Evolutionary conservation across 2,329 filamentous ascomycete genomes (phyloP), one percentile per base, ranked within the genome.

Genomic region (Aspergillus sojae): DNA sequence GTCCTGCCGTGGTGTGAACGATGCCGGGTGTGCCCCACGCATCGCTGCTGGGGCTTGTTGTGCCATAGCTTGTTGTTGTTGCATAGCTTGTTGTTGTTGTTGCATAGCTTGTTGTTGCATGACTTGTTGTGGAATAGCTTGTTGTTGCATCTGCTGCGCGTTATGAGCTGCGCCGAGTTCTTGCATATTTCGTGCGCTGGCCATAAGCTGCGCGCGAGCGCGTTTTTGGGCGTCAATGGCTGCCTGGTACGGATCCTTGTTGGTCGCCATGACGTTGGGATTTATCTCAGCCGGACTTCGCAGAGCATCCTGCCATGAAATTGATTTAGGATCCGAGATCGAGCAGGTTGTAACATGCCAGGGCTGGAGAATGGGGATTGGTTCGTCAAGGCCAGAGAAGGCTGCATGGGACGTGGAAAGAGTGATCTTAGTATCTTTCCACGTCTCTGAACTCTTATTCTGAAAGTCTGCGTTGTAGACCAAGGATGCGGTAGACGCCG

Each of bases 341-440:
- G 57, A 21, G 11, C 71, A 75, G 61, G 32, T 55, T 30, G 82
- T 82, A 67, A 90, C 79, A 55, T 79, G 82, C 88, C 88, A 90
- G 0, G 85, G 81, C 1, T 79, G 72, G 36, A 90, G 80, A 4
- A 74, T 76, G 0, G 88, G 88, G 1, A 88, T 83, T 12, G 76
- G 75, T 61, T 89, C 85, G 30, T 84, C 81, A 2, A 89, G 77
- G 1, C 84, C 83, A 1, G 84, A 81, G 59, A 86, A 88, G 5
- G 82, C 82, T 3, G 87, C 84, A 68, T 89, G 86, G 0, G 87
- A 89, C 0, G 87, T 90, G 2, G 88, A 90, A 5, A 91, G 82
- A 0, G 82, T 83, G 41, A 91, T 76, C 65, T 84, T 85, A 72
- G 86, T 85, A 74, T 86, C 84, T 34, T 78, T 79, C 88, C 88